phyloP scores from a whole-genome alignment of 305 asterid species.

The Ruellia speciosa region DNA sequence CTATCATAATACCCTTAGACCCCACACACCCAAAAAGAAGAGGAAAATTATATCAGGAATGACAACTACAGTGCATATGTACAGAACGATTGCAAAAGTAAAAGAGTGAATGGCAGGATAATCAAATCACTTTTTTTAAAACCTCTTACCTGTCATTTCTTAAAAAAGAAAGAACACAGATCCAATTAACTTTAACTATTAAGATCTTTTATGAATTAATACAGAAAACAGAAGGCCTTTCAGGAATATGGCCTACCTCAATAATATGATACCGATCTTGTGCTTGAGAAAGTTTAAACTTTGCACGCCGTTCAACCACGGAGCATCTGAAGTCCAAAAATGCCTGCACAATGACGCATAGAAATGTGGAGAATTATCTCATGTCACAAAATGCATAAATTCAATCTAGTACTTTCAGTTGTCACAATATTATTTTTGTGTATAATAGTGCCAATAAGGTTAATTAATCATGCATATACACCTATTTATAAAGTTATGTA shows the following conservation, averaged over 20 bases:
- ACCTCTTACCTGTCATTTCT: slow-evolving; percentile 3
- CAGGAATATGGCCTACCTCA: slow-evolving; percentile 50
- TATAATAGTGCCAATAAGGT: background rate
- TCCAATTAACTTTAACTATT: background rate
- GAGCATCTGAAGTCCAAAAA: slow-evolving; percentile 91
- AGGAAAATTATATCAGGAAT: slow-evolving; percentile 21
- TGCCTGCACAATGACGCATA: slow-evolving; percentile 46
- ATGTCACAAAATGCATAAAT: slow-evolving; percentile 1
- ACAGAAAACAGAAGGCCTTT: background rate
- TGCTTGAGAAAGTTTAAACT: slow-evolving; percentile 70
- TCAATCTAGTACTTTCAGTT: slow-evolving; percentile 11
- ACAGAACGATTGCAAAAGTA: too few relatives aligned
- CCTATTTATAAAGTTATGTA: slow-evolving; percentile 11
- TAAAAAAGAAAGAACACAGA: slow-evolving; percentile 9
- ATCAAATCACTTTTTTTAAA: slow-evolving; percentile 4
- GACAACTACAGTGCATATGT: slow-evolving; percentile 13
- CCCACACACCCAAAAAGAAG: slow-evolving; percentile 25
- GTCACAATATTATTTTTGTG: slow-evolving; percentile 4
- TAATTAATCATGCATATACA: slow-evolving; percentile 13
- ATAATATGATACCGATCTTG: slow-evolving; percentile 85
- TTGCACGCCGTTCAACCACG: slow-evolving; percentile 88
- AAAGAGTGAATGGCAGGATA: background rate
- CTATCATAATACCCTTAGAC: slow-evolving; percentile 67
- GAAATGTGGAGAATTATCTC: slow-evolving; percentile 12
- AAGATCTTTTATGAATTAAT: background rate